Conservation (phyloP, 495 filamentous ascomycete species). For the Tricharina praecox region DNA sequence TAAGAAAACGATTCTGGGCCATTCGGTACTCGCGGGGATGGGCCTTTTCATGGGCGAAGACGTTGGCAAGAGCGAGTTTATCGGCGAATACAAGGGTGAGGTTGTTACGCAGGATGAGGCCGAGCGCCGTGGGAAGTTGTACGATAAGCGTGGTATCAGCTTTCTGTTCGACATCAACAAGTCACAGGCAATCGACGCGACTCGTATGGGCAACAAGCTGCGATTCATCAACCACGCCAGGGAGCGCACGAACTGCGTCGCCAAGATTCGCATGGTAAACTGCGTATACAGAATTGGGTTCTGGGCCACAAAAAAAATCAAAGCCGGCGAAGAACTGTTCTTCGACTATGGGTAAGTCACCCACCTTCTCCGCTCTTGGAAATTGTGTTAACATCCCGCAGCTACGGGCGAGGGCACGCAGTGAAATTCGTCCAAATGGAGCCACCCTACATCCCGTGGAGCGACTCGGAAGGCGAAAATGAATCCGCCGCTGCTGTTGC, state of each 20-base stretch:
- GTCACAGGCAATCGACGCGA: constrained; percentile 33
- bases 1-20: constrained; percentile 44
- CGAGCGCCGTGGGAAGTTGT: constrained; percentile 47
- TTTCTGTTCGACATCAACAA: constrained; percentile 50
- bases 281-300: constrained; percentile 52
- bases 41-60: constrained; percentile 49
- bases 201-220: constrained; percentile 34
- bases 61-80: constrained; percentile 40
- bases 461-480: not conserved
- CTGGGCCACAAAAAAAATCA: constrained; percentile 40
- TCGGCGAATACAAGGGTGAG: constrained; percentile 61
- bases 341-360: constrained; percentile 46
- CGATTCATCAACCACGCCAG: constrained; percentile 55
- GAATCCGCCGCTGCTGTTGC: not conserved
- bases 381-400: not conserved
- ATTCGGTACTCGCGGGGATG: constrained; percentile 44
- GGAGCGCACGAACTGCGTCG: constrained; percentile 35
- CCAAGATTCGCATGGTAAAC: constrained; percentile 46
- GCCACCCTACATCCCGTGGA: constrained; percentile 12
- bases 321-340: constrained; percentile 49
- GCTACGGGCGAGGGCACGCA: constrained; percentile 19
- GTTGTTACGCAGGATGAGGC: constrained; percentile 47
- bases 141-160: constrained; percentile 41
- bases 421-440: constrained; percentile 26
- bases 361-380: constrained; percentile 23